Conservation (phyloP, 2,329 filamentous ascomycete genomes). For the Colletotrichum higginsianum region DNA sequence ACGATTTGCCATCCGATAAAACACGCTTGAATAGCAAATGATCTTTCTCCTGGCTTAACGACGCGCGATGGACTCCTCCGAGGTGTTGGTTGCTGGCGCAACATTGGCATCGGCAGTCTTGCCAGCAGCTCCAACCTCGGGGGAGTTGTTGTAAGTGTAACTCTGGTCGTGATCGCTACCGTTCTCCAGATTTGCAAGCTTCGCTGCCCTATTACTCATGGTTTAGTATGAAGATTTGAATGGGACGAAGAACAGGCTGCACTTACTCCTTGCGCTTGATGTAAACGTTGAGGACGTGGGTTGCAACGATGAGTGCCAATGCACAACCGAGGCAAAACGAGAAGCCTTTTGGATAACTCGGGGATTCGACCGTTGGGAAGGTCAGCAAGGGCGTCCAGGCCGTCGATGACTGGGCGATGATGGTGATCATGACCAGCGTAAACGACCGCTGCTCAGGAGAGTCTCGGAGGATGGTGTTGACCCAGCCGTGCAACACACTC, state of each 20-base stretch:
- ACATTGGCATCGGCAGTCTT: constrained; percentile 3
- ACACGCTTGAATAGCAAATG: neutral
- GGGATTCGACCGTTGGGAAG: constrained; percentile 62
- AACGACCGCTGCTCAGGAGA: constrained; percentile 37
- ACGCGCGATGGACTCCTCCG: constrained; percentile 8
- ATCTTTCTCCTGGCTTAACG: neutral
- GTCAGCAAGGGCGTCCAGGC: constrained; percentile 69
- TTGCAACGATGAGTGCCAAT: constrained; percentile 33
- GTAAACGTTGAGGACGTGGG: constrained; percentile 39
- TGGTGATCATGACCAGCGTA: constrained; percentile 39
- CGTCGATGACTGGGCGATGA: constrained; percentile 67
- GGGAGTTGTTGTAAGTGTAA: neutral
- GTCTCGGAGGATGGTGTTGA: constrained; percentile 37
- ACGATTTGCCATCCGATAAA: neutral
- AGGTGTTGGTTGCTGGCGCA: neutral
- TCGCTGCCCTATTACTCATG: neutral
- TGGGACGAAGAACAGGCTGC: neutral
- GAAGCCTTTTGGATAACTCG: constrained; percentile 60
- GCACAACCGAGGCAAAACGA: constrained; percentile 52
- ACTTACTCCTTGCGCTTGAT: constrained; percentile 42
- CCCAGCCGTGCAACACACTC: constrained; percentile 39
- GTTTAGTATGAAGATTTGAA: neutral
- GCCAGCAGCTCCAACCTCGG: neutral
- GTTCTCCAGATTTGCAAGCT: constrained; percentile 18
- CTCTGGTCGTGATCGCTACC: neutral